Conservation (phyloP, 768 basidiomycete genomes). For the Kockovaella imperatae region DNA sequence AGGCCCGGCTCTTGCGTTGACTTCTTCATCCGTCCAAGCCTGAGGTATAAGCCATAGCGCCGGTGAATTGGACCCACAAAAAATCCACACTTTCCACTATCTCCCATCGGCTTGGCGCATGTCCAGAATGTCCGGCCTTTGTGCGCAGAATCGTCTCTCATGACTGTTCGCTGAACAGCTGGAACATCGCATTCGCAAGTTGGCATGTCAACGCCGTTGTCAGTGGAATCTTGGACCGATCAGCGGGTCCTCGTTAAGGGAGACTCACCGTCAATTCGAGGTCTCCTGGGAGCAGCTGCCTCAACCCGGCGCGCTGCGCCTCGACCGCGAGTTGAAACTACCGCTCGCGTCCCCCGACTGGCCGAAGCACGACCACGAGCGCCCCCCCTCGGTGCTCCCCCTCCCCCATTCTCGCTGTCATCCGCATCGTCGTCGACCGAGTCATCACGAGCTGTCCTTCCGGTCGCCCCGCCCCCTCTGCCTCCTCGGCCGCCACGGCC, state of each 20-base stretch:
- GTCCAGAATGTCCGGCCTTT: conserved; percentile 37
- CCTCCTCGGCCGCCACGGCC: conserved; percentile 12
- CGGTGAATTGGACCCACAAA: conserved; percentile 31
- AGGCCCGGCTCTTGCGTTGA: conserved; percentile 16
- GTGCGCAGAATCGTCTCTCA: conserved; percentile 15
- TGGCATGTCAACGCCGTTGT: background rate
- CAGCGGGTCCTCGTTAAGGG: background rate
- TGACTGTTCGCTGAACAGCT: conserved; percentile 36
- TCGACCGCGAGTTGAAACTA: background rate
- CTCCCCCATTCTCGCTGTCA: background rate
- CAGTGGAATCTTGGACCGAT: background rate
- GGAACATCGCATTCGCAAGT: conserved; percentile 30
- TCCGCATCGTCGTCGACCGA: conserved; percentile 4
- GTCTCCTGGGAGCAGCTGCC: background rate
- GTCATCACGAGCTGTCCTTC: conserved; percentile 4
- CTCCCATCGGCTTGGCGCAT: conserved; percentile 34
- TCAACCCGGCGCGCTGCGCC: background rate
- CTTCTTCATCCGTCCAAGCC: conserved; percentile 37
- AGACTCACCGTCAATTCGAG: background rate
- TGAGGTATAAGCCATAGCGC: background rate
- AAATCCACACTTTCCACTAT: conserved; percentile 43
- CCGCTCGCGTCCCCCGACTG: background rate
- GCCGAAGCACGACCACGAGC: background rate
- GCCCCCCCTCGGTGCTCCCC: no score
- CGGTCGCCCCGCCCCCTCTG: conserved; percentile 16